Base-by-base conservation (phyloP, 2,329 filamentous ascomycete genomes). In the Colletotrichum musae region DNA sequence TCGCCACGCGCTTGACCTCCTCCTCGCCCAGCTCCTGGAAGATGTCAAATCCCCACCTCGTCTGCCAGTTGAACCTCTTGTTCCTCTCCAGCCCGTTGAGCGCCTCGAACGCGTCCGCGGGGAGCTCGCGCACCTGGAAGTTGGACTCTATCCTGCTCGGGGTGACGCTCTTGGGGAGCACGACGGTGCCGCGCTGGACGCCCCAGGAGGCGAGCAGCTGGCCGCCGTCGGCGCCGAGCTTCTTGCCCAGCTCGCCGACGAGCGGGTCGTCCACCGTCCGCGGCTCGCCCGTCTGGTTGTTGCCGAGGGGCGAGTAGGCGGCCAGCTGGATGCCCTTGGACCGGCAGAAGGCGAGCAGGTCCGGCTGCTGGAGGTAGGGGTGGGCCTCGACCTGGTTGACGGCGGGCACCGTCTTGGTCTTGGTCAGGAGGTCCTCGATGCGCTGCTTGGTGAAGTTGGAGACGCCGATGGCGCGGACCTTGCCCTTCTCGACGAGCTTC, bases 371-470 rank as follows among this genome's bases (percentile, higher is more conserved):
- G 12, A 93, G 83, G 74, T 91, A 91, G 2, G 91, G 89, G 77
- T 93, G 90, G 59, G 89, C 89, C 77, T 93, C 91, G 71, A 93
- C 89, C 80, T 93, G 91, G 79, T 93, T 92, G 73, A 87, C 86
- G 2, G 88, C 88, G 1, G 91, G 91, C 1, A 83, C 80, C 12
- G 89, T 82, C 47, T 80, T 85, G n/a, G 86, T 86, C 73, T 87
- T 86, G 58, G 75, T 64, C 21, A 85, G 76, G 50, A 87, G 77
- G n/a, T 80, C 73, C 73, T 84, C 77, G 21, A 86, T 77, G 18
- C 78, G 78, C 7, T 76, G 70, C 54, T 80, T 77, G 24, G 81
- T 85, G 77, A 84, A 87, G 79, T 88, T 87, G 74, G 82, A 85
- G 43, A 88, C 84, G 57, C 85, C 86, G 64, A 88, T 86, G 47